Evolutionary conservation across 1,139 yeast species (phyloP).

Genomic region (Nakaseomyces uthaithaninus): DNA sequence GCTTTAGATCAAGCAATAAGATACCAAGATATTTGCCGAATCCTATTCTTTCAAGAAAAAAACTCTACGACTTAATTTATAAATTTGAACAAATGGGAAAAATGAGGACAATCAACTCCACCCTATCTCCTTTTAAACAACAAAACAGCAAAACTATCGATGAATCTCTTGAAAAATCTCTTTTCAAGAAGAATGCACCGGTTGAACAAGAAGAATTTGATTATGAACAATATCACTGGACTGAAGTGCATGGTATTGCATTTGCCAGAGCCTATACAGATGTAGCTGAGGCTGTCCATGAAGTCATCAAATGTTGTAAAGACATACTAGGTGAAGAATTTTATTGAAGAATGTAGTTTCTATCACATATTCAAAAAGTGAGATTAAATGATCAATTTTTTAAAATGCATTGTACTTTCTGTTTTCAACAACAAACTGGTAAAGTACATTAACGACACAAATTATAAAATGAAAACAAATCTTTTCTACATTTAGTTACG

Average conservation of each 20-base stretch:
- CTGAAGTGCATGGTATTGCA: slow-evolving; percentile 42
- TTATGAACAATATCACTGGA: slow-evolving; percentile 37
- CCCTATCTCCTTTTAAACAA: background rate
- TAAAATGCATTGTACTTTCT: too few relatives aligned
- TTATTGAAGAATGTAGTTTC: background rate
- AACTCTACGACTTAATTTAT: slow-evolving; percentile 36
- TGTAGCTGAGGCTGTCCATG: slow-evolving; percentile 38
- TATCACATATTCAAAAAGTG: too few relatives aligned
- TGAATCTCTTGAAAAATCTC: slow-evolving; percentile 9
- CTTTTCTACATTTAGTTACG: too few relatives aligned
- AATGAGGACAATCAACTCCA: background rate
- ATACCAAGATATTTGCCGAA: slow-evolving; percentile 42
- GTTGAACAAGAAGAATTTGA: slow-evolving; percentile 14
- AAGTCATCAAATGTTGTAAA: slow-evolving; percentile 34
- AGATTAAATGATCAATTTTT: too few relatives aligned
- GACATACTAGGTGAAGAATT: slow-evolving; percentile 40
- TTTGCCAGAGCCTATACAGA: slow-evolving; percentile 43
- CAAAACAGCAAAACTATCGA: slow-evolving; percentile 9
- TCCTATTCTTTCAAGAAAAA: slow-evolving; percentile 37
- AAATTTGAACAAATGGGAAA: slow-evolving; percentile 24
- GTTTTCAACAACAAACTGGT: too few relatives aligned
- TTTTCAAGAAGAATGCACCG: slow-evolving; percentile 7
- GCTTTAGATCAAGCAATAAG: slow-evolving; percentile 34
- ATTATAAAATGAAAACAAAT: too few relatives aligned
- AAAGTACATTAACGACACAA: too few relatives aligned